A percentile compares a stretch with the other conserved stretches of the same genome.
Conservation (phyloP, 2,329 filamentous ascomycete genomes). For the Aspergillus luchuensis region DNA sequence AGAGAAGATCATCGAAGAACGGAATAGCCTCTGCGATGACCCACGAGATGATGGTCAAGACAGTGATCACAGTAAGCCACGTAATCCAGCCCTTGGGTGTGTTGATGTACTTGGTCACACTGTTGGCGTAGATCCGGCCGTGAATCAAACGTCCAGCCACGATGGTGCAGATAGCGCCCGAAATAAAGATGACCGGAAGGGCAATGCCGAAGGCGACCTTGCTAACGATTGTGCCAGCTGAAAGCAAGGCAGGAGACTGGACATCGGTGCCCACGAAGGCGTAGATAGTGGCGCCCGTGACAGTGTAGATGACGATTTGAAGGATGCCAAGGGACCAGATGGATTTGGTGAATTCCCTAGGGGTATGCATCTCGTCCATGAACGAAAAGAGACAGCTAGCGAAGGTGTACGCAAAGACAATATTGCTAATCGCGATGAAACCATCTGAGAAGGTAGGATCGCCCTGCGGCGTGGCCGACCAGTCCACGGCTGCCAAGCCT, state of each 20-base stretch:
- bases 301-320: conserved; percentile 16
- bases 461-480: conserved; percentile 21
- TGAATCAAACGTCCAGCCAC: conserved; percentile 26
- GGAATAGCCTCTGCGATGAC: conserved; percentile 25
- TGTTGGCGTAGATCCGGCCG: conserved; percentile 20
- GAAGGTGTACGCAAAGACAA: conserved; percentile 43
- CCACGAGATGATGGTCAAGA: conserved; percentile 18
- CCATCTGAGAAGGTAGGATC: conserved; percentile 26
- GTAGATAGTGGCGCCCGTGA: conserved; percentile 26
- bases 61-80: conserved; percentile 22
- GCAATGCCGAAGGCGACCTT: conserved; percentile 14
- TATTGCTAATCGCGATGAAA: conserved; percentile 31
- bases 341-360: conserved; percentile 13
- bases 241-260: conserved; percentile 31
- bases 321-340: conserved; percentile 13
- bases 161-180: conserved; percentile 26
- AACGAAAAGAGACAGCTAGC: conserved; percentile 22
- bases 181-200: conserved; percentile 18
- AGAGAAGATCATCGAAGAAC: conserved; percentile 23
- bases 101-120: conserved; percentile 21
- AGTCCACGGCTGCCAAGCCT: conserved; percentile 16
- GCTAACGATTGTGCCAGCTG: conserved; percentile 16
- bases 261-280: conserved; percentile 31
- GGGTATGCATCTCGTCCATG: conserved; percentile 20
- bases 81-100: conserved; percentile 22